Evolutionary conservation across 305 asterid genomes (phyloP).

Genomic region (Fraxinus xanthoxyloides): DNA sequence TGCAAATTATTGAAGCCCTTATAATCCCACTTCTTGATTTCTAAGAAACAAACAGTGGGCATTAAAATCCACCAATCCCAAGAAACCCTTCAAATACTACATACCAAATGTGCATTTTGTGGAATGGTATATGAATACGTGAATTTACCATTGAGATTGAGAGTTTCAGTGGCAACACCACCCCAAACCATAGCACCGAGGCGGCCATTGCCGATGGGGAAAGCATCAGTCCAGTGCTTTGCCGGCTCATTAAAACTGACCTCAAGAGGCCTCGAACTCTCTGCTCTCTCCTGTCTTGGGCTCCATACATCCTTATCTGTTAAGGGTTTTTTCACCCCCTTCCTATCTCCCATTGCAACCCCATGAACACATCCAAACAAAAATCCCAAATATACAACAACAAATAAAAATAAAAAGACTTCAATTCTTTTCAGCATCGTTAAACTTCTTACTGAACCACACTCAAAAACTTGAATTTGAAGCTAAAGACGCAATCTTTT

Average conservation of each 20-base stretch:
- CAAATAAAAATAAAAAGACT: conserved; percentile 15
- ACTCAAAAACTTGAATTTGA: neutral
- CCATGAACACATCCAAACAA: conserved; percentile 15
- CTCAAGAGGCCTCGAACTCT: conserved; percentile 43
- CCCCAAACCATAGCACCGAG: conserved; percentile 92
- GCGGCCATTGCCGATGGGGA: conserved; percentile 78
- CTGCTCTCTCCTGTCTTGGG: conserved; percentile 13
- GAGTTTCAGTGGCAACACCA: conserved; percentile 47
- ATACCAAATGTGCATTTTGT: neutral
- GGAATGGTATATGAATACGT: neutral
- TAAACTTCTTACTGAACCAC: neutral
- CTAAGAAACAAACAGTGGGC: neutral
- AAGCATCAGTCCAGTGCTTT: conserved; percentile 80
- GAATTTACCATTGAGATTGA: conserved; percentile 69
- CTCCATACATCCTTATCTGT: conserved; percentile 57
- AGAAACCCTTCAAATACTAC: neutral
- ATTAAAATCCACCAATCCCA: neutral
- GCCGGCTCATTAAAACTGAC: conserved; percentile 56
- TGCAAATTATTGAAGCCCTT: neutral
- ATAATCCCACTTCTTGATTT: neutral
- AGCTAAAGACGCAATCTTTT: no score
- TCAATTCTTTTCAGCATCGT: conserved; percentile 18
- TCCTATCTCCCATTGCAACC: conserved; percentile 9
- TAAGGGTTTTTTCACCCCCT: neutral
- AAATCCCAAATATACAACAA: neutral